phyloP scores from a whole-genome alignment of 1,284 basidiomycete genomes.

The Pseudozyma pruni region DNA sequence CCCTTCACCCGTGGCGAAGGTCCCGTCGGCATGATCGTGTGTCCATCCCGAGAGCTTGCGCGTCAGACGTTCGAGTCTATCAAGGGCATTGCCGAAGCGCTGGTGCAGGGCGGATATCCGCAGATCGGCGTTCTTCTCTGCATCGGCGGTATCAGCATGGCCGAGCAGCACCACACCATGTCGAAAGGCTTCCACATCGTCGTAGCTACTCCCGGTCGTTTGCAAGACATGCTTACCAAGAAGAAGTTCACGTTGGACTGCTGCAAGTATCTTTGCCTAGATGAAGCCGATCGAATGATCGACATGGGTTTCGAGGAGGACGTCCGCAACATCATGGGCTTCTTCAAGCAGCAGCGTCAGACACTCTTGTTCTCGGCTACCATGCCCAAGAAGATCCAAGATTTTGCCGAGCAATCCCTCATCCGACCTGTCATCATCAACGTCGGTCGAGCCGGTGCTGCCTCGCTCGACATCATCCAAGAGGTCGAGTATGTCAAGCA shows the following conservation, averaged over 20 bases:
- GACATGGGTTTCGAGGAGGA: conserved; percentile 99
- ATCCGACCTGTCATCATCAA: conserved; percentile 94
- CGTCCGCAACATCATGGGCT: conserved; percentile 97
- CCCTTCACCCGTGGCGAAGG: conserved; percentile 93
- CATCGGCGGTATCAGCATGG: conserved; percentile 98
- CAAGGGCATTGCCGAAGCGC: conserved; percentile 81
- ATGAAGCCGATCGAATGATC: conserved; percentile 99
- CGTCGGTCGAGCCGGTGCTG: conserved; percentile 96
- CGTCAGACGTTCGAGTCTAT: conserved; percentile 94
- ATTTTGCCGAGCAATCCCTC: conserved; percentile 94
- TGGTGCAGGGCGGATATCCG: conserved; percentile 86
- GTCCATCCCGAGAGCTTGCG: conserved; percentile 70
- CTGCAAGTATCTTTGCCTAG: conserved; percentile 87
- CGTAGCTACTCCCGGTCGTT: conserved; percentile 76
- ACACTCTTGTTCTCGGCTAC: conserved; percentile 97
- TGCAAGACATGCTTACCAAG: conserved; percentile 79
- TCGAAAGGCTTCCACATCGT: conserved; percentile 93
- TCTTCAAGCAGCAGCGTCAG: conserved; percentile 95
- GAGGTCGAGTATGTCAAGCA: conserved; percentile 99
- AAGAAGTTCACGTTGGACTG: conserved; percentile 88
- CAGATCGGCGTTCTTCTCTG: conserved; percentile 80
- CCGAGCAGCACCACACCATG: conserved; percentile 89
- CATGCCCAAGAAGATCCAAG: conserved; percentile 98
- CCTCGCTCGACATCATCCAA: conserved; percentile 94
- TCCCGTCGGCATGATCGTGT: conserved; percentile 92